These are phyloP conservation scores for Capsella rubella DNA, from an alignment of 441 rosid genomes.

Conservation along the genomic window DNA sequence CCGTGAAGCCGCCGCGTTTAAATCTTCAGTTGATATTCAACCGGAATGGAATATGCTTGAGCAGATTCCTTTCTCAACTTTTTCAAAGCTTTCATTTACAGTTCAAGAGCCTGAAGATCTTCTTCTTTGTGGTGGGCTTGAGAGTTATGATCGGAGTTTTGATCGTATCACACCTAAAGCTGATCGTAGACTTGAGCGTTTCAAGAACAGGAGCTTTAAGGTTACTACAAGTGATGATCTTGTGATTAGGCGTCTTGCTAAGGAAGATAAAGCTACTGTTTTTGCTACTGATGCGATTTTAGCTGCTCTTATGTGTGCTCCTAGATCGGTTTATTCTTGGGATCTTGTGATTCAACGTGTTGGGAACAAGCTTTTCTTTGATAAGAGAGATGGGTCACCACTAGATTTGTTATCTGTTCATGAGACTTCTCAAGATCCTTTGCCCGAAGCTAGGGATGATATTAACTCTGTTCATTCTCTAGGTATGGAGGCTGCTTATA, in stretches of 20 bases:
- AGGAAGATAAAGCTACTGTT: constrained; percentile 93
- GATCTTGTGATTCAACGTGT: constrained; percentile 91
- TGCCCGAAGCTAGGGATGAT: constrained; percentile 92
- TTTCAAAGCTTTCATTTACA: constrained; percentile 75
- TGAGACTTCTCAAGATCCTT: constrained; percentile 88
- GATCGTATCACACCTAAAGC: constrained; percentile 86
- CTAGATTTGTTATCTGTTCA: constrained; percentile 86
- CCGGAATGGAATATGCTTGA: constrained; percentile 99
- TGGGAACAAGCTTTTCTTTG: constrained; percentile 89
- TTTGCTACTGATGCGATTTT: constrained; percentile 85
- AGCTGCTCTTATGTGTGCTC: constrained; percentile 85
- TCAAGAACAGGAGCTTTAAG: constrained; percentile 82
- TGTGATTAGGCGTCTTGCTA: constrained; percentile 84
- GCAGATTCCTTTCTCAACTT: constrained; percentile 87
- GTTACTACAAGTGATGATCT: constrained; percentile 95
- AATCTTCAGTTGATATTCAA: constrained; percentile 88
- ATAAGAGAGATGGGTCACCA: constrained; percentile 87
- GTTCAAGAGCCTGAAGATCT: constrained; percentile 88
- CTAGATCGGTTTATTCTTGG: constrained; percentile 95
- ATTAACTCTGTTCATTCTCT: constrained; percentile 85
- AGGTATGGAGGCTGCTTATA: constrained; percentile 86
- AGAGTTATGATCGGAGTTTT: constrained; percentile 63
- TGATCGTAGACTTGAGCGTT: constrained; percentile 81
- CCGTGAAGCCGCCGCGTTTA: constrained; percentile 80
- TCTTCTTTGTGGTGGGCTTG: constrained; percentile 75